These are phyloP conservation scores for Hygrophorus pudorinus DNA, from an alignment of 768 basidiomycete genomes.

Conservation along the genomic window DNA sequence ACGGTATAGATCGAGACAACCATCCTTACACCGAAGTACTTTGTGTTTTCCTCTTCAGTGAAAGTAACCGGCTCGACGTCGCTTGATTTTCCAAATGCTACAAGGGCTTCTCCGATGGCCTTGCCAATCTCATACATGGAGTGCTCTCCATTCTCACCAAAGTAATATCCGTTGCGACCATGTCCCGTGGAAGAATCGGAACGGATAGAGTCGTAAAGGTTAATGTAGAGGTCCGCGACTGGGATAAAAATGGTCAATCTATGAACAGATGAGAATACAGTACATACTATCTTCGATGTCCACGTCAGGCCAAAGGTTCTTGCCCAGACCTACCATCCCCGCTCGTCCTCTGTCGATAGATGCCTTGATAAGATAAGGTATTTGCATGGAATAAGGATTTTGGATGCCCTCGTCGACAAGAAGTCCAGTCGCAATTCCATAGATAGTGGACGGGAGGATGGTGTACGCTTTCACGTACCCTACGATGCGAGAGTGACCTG, in stretches of 20 bases:
- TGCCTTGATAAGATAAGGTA: slow-evolving; percentile 33
- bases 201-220: slow-evolving; percentile 30
- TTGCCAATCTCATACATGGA: slow-evolving; percentile 23
- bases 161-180: slow-evolving; percentile 37
- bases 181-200: slow-evolving; percentile 25
- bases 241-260: slow-evolving; percentile 1
- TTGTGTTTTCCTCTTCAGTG: slow-evolving; percentile 28
- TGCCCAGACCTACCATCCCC: slow-evolving; percentile 42
- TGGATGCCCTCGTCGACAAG: slow-evolving; percentile 42
- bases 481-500: slow-evolving; percentile 9
- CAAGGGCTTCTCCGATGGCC: slow-evolving; percentile 27
- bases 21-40: slow-evolving; percentile 22
- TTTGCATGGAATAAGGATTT: slow-evolving; percentile 40
- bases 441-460: slow-evolving; percentile 44
- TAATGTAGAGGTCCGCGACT: slow-evolving; percentile 35
- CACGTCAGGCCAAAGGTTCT: slow-evolving; percentile 45
- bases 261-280: background rate
- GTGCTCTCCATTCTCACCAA: slow-evolving; percentile 40
- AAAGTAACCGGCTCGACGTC: slow-evolving; percentile 35
- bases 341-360: slow-evolving; percentile 33
- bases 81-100: slow-evolving; percentile 22
- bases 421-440: slow-evolving; percentile 33
- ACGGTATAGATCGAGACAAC: no score
- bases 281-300: slow-evolving; percentile 40
- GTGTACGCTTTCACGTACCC: slow-evolving; percentile 45